Conservation (phyloP, 169 alveolate species). For the Eimeria necatrix region DNA sequence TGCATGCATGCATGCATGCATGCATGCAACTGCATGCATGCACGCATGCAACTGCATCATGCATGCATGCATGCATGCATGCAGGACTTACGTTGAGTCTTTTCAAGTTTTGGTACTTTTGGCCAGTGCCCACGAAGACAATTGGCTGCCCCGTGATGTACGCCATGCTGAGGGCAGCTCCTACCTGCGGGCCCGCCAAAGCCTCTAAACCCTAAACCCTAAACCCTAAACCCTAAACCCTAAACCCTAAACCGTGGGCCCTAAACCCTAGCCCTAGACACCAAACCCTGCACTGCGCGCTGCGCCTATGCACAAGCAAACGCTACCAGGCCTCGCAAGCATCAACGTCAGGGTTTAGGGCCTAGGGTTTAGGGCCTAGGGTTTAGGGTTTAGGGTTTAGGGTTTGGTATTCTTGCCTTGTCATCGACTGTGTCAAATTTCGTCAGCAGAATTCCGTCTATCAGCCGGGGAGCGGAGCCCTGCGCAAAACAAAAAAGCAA, state of each 20-base stretch:
- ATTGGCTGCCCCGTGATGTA: slow-evolving; percentile 99
- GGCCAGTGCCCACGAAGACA: slow-evolving; percentile 99
- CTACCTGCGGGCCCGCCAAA: slow-evolving; percentile 86
- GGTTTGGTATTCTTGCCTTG: slow-evolving; percentile 37
- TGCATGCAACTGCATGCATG: too few species aligned
- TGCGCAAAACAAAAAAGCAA: neutral
- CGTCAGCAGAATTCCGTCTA: slow-evolving; percentile 99
- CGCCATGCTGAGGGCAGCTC: slow-evolving; percentile 99
- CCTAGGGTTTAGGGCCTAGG: neutral
- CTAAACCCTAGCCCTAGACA: too few species aligned
- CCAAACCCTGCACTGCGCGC: too few species aligned
- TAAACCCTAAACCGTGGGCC: neutral
- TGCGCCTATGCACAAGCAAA: too few species aligned
- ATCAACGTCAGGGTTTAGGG: neutral
- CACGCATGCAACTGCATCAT: too few species aligned
- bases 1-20: too few species aligned
- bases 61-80: too few species aligned
- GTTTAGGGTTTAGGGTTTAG: slow-evolving; percentile 17
- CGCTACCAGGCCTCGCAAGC: too few species aligned
- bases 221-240: neutral
- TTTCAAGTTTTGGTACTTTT: slow-evolving; percentile 97
- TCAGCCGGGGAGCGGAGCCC: slow-evolving; percentile 93
- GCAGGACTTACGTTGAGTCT: slow-evolving; percentile 89
- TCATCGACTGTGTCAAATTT: slow-evolving; percentile 97
- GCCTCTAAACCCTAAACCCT: neutral